Conservation (phyloP, 2,329 filamentous ascomycete species). For the Colletotrichum paranaense region DNA sequence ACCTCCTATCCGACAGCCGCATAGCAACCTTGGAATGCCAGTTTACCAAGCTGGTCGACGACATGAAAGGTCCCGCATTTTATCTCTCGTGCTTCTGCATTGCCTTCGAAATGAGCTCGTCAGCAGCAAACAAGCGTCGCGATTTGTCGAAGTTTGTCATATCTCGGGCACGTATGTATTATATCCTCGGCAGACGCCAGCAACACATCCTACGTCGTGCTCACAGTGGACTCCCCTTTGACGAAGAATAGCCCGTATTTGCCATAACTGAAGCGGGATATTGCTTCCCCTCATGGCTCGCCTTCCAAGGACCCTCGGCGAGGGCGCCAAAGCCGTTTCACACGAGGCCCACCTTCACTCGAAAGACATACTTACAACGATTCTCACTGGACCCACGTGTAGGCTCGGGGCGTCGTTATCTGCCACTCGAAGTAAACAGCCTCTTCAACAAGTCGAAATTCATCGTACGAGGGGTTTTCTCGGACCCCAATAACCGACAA, state of each 20-base stretch:
- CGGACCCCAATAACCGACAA: background rate
- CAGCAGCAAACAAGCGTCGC: background rate
- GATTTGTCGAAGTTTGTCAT: constrained; percentile 5
- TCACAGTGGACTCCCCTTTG: background rate
- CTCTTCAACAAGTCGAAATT: background rate
- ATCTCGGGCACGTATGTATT: background rate
- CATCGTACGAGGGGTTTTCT: background rate
- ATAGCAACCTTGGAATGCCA: background rate
- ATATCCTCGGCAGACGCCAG: background rate
- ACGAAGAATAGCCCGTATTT: background rate
- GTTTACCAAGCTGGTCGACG: background rate
- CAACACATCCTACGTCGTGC: background rate
- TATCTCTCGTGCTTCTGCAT: background rate
- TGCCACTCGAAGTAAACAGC: background rate
- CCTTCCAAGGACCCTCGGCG: background rate
- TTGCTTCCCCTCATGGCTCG: background rate
- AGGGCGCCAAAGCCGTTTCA: background rate
- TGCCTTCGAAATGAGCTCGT: background rate
- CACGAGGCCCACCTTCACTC: background rate
- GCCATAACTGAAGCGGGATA: background rate
- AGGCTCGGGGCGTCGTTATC: background rate
- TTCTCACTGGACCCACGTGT: background rate
- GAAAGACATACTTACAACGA: background rate
- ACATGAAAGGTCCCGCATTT: constrained; percentile 8
- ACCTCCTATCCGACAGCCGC: background rate